Base-by-base conservation (phyloP, 1,284 basidiomycete genomes). In the Cerrena zonata region DNA sequence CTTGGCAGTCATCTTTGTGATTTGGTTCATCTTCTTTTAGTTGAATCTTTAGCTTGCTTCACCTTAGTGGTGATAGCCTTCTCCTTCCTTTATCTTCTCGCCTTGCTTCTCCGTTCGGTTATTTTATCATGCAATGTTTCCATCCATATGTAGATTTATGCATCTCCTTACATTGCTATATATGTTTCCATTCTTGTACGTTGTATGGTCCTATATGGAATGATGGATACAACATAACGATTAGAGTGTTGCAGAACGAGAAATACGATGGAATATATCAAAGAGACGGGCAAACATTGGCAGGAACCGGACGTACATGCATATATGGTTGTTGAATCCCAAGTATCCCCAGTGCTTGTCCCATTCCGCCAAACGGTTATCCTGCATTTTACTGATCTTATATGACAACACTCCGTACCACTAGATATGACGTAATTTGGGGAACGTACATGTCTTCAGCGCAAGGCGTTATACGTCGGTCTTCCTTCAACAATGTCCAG, bases 401-500 rank as follows among this genome's bases (percentile, higher is more conserved):
- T 21, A n/a, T 40, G 19, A 53, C 13, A 27, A 21, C n/a, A 39
- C 12, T n/a, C 44, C 12, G 21, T 12, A 26, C 3, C 22, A 23
- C 21, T 18, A 41, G 7, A 45, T 5, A 41, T 22, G 7, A 10
- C 7, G 7, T 5, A 10, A 18, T 5, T 19, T 10, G 5, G 39
- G 18, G 11, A 23, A 82, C 93, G 69, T 63, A 97, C 95, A 99
- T 64, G 67, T 98, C 94, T 47, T 87, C 85, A 45, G 94, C 90
- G 69, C 96, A 99, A 61, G 96, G 80, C 49, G 96, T 99, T 53
- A 99, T 94, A 63, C 92, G 85, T 59, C 96, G 75, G 24, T 96
- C 96, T 70, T 99, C 96, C 77, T 91, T 89, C 70, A 99, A 72
- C 96, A 99, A 70, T 96, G 92, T 30, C 70, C 92, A 12, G 96